Evolutionary conservation across 148 eudicot genomes (phyloP).

Genomic region (Vaccinium macrocarpon): DNA sequence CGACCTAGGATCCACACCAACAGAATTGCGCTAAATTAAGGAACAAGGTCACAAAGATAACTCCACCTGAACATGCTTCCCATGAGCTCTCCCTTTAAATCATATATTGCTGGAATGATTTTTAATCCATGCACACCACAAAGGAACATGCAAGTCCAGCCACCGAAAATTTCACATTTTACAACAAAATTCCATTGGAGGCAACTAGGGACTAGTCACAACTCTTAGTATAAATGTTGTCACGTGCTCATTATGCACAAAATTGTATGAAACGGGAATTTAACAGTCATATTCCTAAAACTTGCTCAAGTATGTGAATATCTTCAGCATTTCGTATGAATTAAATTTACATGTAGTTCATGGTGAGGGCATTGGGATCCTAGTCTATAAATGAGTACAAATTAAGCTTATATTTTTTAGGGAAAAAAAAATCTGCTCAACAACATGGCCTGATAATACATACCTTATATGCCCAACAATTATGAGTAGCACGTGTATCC

Average conservation of each 20-base stretch:
- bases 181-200: not conserved
- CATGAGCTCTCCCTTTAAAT: not conserved
- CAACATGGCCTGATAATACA: conserved; percentile 13
- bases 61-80: not conserved
- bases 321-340: not conserved
- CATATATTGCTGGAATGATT: no score
- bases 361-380: not conserved
- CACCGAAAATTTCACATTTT: not conserved
- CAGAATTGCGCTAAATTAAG: not conserved
- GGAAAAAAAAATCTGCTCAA: not conserved
- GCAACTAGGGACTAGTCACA: not conserved
- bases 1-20: conserved; percentile 51
- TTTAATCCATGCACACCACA: not conserved
- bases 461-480: conserved; percentile 97
- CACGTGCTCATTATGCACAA: no score
- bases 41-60: not conserved
- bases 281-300: no score
- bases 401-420: not conserved
- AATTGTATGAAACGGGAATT: not conserved
- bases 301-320: not conserved
- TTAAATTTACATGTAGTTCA: not conserved
- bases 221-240: not conserved
- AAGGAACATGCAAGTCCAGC: no score
- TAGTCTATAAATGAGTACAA: not conserved
- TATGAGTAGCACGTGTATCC: conserved; percentile 77